These are phyloP conservation scores for Clonostachys byssicola DNA, from an alignment of 2,329 filamentous ascomycete genomes.

Conservation along the genomic window DNA sequence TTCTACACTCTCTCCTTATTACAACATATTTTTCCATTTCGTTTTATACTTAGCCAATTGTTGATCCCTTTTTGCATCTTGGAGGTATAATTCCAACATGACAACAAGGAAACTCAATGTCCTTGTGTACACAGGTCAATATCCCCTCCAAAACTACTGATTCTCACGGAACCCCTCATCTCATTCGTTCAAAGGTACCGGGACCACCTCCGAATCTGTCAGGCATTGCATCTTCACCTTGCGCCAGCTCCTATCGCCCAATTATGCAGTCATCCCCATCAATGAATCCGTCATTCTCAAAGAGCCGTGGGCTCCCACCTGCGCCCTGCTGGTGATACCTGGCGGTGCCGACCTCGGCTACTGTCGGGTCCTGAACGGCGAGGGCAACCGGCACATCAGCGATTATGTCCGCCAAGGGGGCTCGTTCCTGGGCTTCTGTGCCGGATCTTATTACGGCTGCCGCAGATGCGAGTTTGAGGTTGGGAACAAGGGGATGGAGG, in stretches of 20 bases:
- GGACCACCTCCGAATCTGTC: slow-evolving; percentile 83
- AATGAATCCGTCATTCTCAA: slow-evolving; percentile 75
- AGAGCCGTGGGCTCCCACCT: slow-evolving; percentile 86
- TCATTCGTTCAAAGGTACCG: slow-evolving; percentile 56
- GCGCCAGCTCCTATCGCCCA: slow-evolving; percentile 77
- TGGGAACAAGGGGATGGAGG: slow-evolving; percentile 71
- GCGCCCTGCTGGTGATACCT: slow-evolving; percentile 85
- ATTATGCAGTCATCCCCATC: slow-evolving; percentile 89
- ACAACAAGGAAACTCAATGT: slow-evolving; percentile 75
- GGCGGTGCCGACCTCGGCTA: slow-evolving; percentile 94
- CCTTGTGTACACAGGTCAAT: slow-evolving; percentile 81
- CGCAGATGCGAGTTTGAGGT: slow-evolving; percentile 87
- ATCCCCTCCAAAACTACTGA: slow-evolving; percentile 3
- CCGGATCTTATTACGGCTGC: slow-evolving; percentile 88
- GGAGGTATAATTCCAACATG: slow-evolving; percentile 28
- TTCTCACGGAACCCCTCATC: slow-evolving; percentile 1
- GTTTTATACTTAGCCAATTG: no score
- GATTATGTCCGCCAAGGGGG: slow-evolving; percentile 86
- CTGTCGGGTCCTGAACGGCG: slow-evolving; percentile 80
- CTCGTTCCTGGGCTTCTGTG: slow-evolving; percentile 85
- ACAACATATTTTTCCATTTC: no score
- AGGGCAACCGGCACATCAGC: slow-evolving; percentile 78
- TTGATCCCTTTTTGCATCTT: no score
- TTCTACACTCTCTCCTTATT: no score
- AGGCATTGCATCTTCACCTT: slow-evolving; percentile 85